Base-by-base conservation (phyloP, 305 asterid genomes). In the Euphrasia arctica region DNA sequence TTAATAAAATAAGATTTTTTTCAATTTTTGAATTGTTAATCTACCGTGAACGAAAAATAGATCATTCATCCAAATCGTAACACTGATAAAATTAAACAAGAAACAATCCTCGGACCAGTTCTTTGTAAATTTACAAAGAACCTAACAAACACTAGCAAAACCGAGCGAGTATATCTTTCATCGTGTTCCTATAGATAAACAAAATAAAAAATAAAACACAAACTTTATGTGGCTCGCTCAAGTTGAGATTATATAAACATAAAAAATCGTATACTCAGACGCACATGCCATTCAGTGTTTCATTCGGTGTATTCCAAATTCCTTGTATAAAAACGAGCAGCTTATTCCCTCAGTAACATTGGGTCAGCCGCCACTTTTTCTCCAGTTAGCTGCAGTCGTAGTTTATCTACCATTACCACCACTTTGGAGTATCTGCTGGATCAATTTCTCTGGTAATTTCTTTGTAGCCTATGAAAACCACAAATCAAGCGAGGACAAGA, bases 371-470 rank as follows among this genome's bases (percentile, higher is more conserved):
- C 3, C 55, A 49, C 27, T 54, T 25, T 54, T 54, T 22, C 57
- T 50, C 18, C 39, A 29, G 18, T 32, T 60, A 25, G 59, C 32
- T 7, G 36, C 59, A 8, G 67, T 18, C 41, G 3, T 29, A 14
- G 36, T 5, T 67, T n/a, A 65, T 59, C 69, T 68, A 70, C 77
- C 74, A 65, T 69, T 74, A 11, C 60, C 64, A 34, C 66, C 64
- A 41, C 72, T 70, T 39, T 70, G 79, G 65, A 85, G 87, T 67
- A 91, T 83, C 73, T 89, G 97, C 71, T 87, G 69, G 67, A 91
- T 58, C 36, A 91, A 79, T 83, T 76, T 83, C 71, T 89, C 95
- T 0, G 98, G 91, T 65, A 92, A 66, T 67, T 67, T 79, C 77
- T 89, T 85, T 0, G 82, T 87, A 27, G 98, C 85, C 98, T 92